Evolutionary conservation across 2,329 filamentous ascomycete genomes (phyloP).

Genomic region (Dryadomyces quercus-mongolicae): DNA sequence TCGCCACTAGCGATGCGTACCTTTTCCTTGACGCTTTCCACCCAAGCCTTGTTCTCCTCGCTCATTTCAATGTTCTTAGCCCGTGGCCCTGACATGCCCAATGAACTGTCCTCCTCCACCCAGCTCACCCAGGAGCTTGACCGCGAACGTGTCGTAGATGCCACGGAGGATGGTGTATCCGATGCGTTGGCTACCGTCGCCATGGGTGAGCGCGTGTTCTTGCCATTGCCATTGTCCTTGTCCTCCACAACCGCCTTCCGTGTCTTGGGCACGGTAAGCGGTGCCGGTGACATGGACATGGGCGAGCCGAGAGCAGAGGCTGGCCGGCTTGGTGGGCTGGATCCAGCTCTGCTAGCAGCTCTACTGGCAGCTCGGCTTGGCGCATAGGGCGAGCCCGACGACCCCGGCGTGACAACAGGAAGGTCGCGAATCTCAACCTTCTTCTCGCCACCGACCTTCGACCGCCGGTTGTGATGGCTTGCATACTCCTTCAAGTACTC

Average conservation of each 20-base stretch:
- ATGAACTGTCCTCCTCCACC: constrained; percentile 41
- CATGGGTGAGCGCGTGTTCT: not conserved
- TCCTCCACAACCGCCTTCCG: constrained; percentile 32
- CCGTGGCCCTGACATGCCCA: constrained; percentile 61
- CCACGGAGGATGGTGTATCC: constrained; percentile 31
- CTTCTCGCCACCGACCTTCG: constrained; percentile 30
- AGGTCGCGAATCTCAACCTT: constrained; percentile 48
- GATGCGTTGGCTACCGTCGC: constrained; percentile 15
- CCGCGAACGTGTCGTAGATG: constrained; percentile 30
- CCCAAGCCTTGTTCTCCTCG: constrained; percentile 66
- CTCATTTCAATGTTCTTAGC: constrained; percentile 54
- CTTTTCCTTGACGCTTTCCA: constrained; percentile 72
- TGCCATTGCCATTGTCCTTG: constrained; percentile 8
- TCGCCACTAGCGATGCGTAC: constrained; percentile 59
- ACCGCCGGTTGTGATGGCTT: constrained; percentile 73
- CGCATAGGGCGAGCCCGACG: not conserved
- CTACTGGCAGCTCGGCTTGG: not conserved
- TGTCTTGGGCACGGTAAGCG: constrained; percentile 42
- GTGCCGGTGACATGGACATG: constrained; percentile 23
- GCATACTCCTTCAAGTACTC: constrained; percentile 94
- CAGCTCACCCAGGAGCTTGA: constrained; percentile 43
- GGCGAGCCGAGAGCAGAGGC: constrained; percentile 24
- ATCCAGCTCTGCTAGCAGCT: constrained; percentile 14
- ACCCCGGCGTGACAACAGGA: constrained; percentile 16
- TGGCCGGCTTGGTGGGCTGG: constrained; percentile 24